These are phyloP conservation scores for Sanghuangporus baumii DNA, from an alignment of 1,284 basidiomycete species.

Conservation along the genomic window DNA sequence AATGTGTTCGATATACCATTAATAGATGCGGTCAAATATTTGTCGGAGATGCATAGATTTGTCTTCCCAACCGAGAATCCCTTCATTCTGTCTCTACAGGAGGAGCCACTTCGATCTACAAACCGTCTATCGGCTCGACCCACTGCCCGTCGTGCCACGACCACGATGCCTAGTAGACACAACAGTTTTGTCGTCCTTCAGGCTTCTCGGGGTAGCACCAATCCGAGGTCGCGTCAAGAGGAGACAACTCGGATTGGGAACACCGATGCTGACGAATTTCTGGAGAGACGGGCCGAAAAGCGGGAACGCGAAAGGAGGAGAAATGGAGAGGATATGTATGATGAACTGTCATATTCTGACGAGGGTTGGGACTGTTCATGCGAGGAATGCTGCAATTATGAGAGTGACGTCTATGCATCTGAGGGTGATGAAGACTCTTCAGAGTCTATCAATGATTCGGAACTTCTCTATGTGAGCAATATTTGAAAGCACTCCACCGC, in stretches of 20 bases:
- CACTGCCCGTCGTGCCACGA: not conserved
- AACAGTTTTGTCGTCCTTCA: conserved; percentile 13
- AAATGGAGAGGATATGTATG: not conserved
- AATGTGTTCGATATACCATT: conserved; percentile 2
- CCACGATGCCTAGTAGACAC: conserved; percentile 4
- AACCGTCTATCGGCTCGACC: not conserved
- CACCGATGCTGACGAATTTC: not conserved
- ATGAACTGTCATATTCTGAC: not conserved
- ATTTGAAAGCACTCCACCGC: too few relatives aligned
- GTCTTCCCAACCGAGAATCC: conserved; percentile 2
- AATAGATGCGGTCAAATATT: not conserved
- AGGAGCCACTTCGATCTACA: not conserved
- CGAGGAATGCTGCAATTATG: not conserved
- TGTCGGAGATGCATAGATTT: not conserved
- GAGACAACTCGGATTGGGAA: conserved; percentile 8
- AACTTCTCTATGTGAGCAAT: not conserved
- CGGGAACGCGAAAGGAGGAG: not conserved
- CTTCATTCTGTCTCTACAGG: conserved; percentile 1
- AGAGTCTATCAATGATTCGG: not conserved
- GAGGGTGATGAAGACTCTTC: not conserved
- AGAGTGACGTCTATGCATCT: not conserved
- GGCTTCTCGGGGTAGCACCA: not conserved
- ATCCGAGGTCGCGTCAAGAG: not conserved
- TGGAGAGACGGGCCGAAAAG: not conserved
- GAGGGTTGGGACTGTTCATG: not conserved